Conservation (phyloP, 257 asterid species). For the Plectranthus barbatus region DNA sequence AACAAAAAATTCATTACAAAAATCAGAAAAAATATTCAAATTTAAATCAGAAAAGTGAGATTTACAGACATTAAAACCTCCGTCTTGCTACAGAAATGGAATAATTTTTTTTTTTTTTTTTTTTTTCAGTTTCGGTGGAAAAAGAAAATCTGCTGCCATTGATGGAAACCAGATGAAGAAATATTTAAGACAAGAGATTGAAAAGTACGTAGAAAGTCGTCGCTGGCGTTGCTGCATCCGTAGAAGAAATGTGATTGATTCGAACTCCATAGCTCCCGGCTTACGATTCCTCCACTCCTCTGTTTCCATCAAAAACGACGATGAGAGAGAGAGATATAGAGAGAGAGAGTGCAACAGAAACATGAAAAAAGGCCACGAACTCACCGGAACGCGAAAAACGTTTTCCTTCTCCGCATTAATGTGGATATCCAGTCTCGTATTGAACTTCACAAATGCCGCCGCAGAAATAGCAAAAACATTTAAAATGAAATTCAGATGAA, state of each 20-base stretch:
- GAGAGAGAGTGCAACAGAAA: not conserved
- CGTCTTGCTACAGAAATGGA: too few relatives aligned
- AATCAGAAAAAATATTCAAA: not conserved
- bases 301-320: constrained; percentile 12
- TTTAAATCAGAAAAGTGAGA: not conserved
- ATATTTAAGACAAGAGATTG: constrained; percentile 4
- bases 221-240: constrained; percentile 56
- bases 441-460: constrained; percentile 22
- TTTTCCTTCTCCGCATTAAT: constrained; percentile 25
- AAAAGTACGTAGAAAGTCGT: constrained; percentile 30
- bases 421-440: constrained; percentile 12
- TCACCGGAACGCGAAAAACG: constrained; percentile 53
- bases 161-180: not conserved
- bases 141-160: not conserved
- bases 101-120: not conserved
- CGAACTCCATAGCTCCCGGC: constrained; percentile 42
- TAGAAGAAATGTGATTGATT: constrained; percentile 37
- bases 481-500: not conserved
- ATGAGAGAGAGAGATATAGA: not conserved
- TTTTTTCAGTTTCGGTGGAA: not conserved
- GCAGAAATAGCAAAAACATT: not conserved
- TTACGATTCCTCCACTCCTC: constrained; percentile 43
- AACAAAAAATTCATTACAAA: not conserved
- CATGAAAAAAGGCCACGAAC: constrained; percentile 1
- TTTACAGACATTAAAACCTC: not conserved